Conservation (phyloP, 2,329 filamentous ascomycete genomes). For the Zymoseptoria passerinii region DNA sequence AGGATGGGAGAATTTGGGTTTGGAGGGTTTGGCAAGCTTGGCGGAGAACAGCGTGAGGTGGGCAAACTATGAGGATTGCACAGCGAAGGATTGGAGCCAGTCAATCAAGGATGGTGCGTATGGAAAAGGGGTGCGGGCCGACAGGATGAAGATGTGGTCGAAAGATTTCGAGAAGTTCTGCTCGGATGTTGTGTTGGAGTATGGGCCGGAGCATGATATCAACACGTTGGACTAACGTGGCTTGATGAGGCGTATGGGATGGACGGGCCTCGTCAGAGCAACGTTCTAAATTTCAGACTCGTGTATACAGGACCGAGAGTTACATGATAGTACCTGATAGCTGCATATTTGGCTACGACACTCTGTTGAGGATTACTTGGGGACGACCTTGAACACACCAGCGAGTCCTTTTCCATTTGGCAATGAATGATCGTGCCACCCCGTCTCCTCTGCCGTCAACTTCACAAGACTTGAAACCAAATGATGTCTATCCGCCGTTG, state of each 20-base stretch:
- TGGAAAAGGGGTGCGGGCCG: slow-evolving; percentile 61
- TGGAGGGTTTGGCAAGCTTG: slow-evolving; percentile 76
- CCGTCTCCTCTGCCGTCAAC: too few relatives aligned
- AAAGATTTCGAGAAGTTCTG: slow-evolving; percentile 84
- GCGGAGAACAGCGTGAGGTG: slow-evolving; percentile 90
- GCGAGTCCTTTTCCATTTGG: too few relatives aligned
- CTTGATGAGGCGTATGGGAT: background rate
- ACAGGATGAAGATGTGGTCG: slow-evolving; percentile 69
- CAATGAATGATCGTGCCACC: too few relatives aligned
- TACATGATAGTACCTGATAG: too few relatives aligned
- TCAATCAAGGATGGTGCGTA: slow-evolving; percentile 66
- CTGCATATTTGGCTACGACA: too few relatives aligned
- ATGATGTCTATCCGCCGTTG: too few relatives aligned
- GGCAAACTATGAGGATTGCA: slow-evolving; percentile 80
- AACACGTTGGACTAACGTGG: slow-evolving; percentile 18
- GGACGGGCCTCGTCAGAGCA: too few relatives aligned
- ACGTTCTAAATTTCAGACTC: too few relatives aligned
- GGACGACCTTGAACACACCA: too few relatives aligned
- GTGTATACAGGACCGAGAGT: too few relatives aligned
- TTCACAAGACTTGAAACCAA: too few relatives aligned
- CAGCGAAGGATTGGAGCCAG: slow-evolving; percentile 58
- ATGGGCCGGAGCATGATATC: slow-evolving; percentile 24
- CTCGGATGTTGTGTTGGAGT: slow-evolving; percentile 79
- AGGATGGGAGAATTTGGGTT: slow-evolving; percentile 82
- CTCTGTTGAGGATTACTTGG: too few relatives aligned